Conservation (phyloP, 2,329 filamentous ascomycete genomes). For the Fusarium camptoceras region DNA sequence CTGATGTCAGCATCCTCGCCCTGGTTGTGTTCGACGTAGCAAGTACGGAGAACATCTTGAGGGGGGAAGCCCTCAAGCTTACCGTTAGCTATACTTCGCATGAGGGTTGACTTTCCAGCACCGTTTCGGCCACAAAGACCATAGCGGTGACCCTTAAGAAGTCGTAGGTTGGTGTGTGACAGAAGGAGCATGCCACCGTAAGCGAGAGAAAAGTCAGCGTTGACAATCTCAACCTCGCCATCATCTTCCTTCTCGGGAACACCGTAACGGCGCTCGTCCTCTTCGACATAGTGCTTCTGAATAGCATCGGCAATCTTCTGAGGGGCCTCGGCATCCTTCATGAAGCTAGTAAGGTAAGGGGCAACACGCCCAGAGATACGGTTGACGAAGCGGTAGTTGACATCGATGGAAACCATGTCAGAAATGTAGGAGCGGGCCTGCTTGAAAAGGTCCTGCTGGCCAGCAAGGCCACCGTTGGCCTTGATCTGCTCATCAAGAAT, state of each 20-base stretch:
- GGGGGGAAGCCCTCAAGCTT: slow-evolving; percentile 97
- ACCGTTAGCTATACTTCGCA: slow-evolving; percentile 94
- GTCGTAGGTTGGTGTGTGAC: slow-evolving; percentile 92
- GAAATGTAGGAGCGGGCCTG: slow-evolving; percentile 79
- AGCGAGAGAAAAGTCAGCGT: slow-evolving; percentile 95
- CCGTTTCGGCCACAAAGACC: slow-evolving; percentile 97
- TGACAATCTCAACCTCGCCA: slow-evolving; percentile 95
- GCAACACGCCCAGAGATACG: slow-evolving; percentile 76
- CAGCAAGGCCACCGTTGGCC: slow-evolving; percentile 71
- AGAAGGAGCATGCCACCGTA: slow-evolving; percentile 98
- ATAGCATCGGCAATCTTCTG: slow-evolving; percentile 77
- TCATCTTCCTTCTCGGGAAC: slow-evolving; percentile 88
- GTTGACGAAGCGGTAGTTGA: slow-evolving; percentile 82
- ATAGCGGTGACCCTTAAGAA: slow-evolving; percentile 96
- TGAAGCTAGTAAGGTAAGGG: slow-evolving; percentile 80
- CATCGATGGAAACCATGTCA: slow-evolving; percentile 87
- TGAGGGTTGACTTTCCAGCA: slow-evolving; percentile 98
- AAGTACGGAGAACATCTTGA: slow-evolving; percentile 91
- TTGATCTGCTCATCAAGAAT: slow-evolving; percentile 82
- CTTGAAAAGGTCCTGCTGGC: slow-evolving; percentile 72
- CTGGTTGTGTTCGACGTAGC: slow-evolving; percentile 99
- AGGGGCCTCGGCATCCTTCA: slow-evolving; percentile 69
- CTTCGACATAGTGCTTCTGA: slow-evolving; percentile 81
- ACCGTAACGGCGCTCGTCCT: slow-evolving; percentile 89
- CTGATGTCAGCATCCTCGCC: slow-evolving; percentile 96